Base-by-base conservation (phyloP, 352 stramenopile genomes). In the Phytophthora kernoviae region DNA sequence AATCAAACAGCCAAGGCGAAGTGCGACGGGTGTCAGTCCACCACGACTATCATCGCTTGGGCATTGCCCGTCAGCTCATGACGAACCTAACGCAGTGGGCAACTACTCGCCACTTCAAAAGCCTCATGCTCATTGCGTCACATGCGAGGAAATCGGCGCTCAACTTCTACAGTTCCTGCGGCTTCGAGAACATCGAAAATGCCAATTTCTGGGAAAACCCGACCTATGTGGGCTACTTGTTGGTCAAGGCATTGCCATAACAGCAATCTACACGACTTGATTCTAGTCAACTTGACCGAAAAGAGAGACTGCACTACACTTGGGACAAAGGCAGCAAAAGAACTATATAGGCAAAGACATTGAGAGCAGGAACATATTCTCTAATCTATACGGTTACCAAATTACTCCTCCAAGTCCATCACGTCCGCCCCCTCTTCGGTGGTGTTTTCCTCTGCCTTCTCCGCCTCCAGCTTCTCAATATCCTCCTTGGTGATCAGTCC, bases 401-500 rank as follows among this genome's bases (percentile, higher is more conserved):
- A 36, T 65, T 85, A 88, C 57, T 84, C 75, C 54, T 91, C 80
- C 40, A 72, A 62, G 42, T 87, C 80, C 75, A 87, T 88, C 56
- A 52, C 58, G 21, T 43, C 54, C 1, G 51, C 58, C 22, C 32
- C 59, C 7, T 76, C 74, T 20, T 78, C 70, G 34, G 65, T 70
- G 33, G 43, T 68, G 10, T 80, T 58, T 21, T 76, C 68, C 44
- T 79, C 62, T 17, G 33, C 41, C 22, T 73, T 69, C 26, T 89
- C 81, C 4, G 75, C 68, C 47, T 89, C 71, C 64, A 95, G 73
- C 63, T 90, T 91, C 44, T 90, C 79, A 64, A 95, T 87, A 50
- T 95, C 86, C 37, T 93, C 84, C 63, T 91, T 67, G 24, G 86
- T 92, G 56, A 95, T 77, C 42, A 95, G 60, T 0, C 86, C 86